Evolutionary conservation across 164 flowering plant species (phyloP), one percentile per base, ranked within the genome.

Genomic region (Amborella trichopoda): DNA sequence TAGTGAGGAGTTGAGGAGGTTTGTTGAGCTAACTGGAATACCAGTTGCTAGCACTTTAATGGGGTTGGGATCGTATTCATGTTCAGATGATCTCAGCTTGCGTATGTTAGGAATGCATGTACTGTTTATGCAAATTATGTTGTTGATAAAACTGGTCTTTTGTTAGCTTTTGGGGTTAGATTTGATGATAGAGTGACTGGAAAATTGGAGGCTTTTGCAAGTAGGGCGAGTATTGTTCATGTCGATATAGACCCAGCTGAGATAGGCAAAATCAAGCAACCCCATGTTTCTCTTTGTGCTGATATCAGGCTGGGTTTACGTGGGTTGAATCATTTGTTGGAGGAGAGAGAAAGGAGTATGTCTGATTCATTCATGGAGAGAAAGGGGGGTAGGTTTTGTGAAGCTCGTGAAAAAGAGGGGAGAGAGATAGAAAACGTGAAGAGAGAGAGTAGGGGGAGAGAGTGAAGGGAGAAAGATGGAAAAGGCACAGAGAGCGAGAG

Each of bases 131-230:
- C 90, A 0, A 78, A 81, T 56, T 81, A 81, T 50, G 74, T 82
- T 9, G 76, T 81, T 37, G 75, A 81, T 44, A 56, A 61, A 34
- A 24, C 69, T 8, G 84, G 78, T 59, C 46, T 78, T 50, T 61
- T 81, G 53, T 82, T 81, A 43, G 82, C 89, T 1, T 76, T 81
- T 59, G 89, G 89, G 12, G 89, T 73, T 13, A 59, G 78, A 40
- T 81, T 81, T 49, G 84, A 81, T 60, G 84, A 81, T 32, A 69
- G 89, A 6, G 82, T 81, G 28, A 77, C 89, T 0, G 84, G 84
- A 5, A 81, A 78, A 58, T 54, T 81, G 11, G 89, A 78, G 50
- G 71, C 78, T 2, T 81, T 81, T 64, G 89, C 89, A 8, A 76
- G 82, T 52, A 44, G 78, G 25, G 82, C 89, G 2, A 81, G 75